Percentiles rank a stretch among this genome's conserved stretches.
Evolutionary conservation across 305 asterid genomes (phyloP).

Genomic region (Solanum hybrid): DNA sequence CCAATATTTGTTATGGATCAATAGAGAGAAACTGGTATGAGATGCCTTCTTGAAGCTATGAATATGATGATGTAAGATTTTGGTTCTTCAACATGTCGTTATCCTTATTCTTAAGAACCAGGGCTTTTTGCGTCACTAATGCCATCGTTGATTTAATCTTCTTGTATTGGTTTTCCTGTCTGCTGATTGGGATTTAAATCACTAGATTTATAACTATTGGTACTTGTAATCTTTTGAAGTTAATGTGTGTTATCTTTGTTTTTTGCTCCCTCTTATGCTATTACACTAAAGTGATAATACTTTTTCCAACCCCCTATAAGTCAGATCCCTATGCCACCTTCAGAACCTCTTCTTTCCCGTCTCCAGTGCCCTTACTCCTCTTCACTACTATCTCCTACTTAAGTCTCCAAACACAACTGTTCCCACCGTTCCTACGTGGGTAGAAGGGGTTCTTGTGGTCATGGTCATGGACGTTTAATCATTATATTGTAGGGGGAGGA

Average conservation of each 20-base stretch:
- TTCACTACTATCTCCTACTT: neutral
- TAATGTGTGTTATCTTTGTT: neutral
- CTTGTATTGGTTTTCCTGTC: neutral
- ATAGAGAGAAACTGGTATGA: neutral
- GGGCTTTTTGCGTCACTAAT: neutral
- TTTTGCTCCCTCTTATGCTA: neutral
- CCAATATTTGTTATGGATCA: neutral
- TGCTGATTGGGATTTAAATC: neutral
- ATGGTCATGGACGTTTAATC: neutral
- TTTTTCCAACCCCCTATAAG: neutral
- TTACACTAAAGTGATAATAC: neutral
- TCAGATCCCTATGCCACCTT: neutral
- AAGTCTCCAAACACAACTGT: neutral
- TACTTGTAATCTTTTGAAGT: neutral
- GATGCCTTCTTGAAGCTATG: neutral
- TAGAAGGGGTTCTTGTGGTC: neutral
- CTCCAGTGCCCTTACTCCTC: neutral
- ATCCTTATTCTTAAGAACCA: neutral
- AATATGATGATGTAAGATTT: neutral
- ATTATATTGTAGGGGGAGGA: neutral
- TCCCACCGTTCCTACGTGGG: neutral
- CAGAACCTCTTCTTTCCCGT: neutral
- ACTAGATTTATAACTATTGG: neutral
- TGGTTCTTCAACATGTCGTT: neutral
- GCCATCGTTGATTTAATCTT: neutral